Base-by-base conservation (phyloP, 495 filamentous ascomycete species). In the Penicillium samsonianum region DNA sequence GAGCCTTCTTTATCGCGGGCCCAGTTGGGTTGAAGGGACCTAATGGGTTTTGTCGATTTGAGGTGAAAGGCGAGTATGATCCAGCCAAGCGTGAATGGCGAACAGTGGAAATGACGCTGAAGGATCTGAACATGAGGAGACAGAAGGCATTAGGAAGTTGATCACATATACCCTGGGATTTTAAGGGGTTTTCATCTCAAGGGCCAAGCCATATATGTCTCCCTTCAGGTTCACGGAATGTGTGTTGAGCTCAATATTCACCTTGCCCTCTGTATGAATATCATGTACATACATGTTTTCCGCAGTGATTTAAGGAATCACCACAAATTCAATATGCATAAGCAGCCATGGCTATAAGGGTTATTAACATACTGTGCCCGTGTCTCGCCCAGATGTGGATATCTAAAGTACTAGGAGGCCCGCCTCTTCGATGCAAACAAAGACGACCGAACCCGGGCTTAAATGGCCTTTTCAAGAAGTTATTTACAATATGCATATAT, bases 11-110 rank as follows among this genome's bases (percentile, higher is more conserved):
- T 16, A 75, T 93, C 20, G 72, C 71, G 19, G 90, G 90, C 1
- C 72, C 89, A 2, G 80, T 95, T 0, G 86, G 87, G 51, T 46
- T 93, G 2, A 74, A 79, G 28, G 84, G 87, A 1, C 65, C 80
- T 0, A 81, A 74, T 48, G 86, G 80, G 4, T 76, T 75, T 58
- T 77, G 81, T 55, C 77, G 82, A 16, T 64, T 87, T 50, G 84
- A 87, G 65, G 82, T 87, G 2, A 65, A 65, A 22, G 84, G 80
- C 37, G 78, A 78, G 35, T 89, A 86, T 67, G 82, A 89, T 63
- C 83, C 85, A 14, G 71, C 65, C n/a, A 67, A 73, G 16, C 61
- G 67, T 10, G 67, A 57, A 43, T 81, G 77, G 73, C 60, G 59
- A 45, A 60, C 53, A 9, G 59, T 80, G 25, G 65, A 68, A 22